Evolutionary conservation across 2,329 filamentous ascomycete genomes (phyloP).

Genomic region (Colletotrichum ledebouriae): DNA sequence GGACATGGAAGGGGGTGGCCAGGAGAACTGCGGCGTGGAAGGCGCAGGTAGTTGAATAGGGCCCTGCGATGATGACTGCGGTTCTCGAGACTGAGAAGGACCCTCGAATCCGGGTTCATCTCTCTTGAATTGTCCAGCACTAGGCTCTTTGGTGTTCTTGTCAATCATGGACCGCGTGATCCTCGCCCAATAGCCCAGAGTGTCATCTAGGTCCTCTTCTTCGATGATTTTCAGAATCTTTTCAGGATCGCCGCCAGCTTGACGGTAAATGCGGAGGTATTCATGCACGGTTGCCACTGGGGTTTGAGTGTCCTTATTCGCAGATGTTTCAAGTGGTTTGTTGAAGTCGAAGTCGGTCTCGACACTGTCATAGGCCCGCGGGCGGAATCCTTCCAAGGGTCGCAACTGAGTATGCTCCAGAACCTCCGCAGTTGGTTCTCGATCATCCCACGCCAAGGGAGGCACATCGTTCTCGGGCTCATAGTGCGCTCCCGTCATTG

Average conservation of each 20-base stretch:
- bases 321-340: constrained; percentile 5
- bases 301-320: constrained; percentile 16
- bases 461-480: constrained; percentile 23
- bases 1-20: constrained; percentile 13
- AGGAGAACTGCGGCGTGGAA: constrained; percentile 42
- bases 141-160: constrained; percentile 38
- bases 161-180: constrained; percentile 55
- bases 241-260: constrained; percentile 70
- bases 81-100: constrained; percentile 18
- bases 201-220: constrained; percentile 70
- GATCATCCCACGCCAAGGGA: constrained; percentile 24
- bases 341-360: constrained; percentile 36
- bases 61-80: constrained; percentile 5
- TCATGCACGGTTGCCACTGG: constrained; percentile 53
- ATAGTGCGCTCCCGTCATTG: constrained; percentile 3
- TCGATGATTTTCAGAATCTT: constrained; percentile 72
- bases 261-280: constrained; percentile 69
- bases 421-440: constrained; percentile 11
- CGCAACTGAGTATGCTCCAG: constrained; percentile 3
- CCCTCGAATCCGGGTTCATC: constrained; percentile 11
- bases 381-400: constrained; percentile 7
- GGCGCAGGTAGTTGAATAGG: constrained; percentile 38
- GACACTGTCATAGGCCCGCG: constrained; percentile 1
- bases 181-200: constrained; percentile 71
- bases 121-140: constrained; percentile 20